A percentile compares a stretch with the other conserved stretches of the same genome.
phyloP scores from a whole-genome alignment of 805 yeast species.

The Metschnikowia lochheadii region DNA sequence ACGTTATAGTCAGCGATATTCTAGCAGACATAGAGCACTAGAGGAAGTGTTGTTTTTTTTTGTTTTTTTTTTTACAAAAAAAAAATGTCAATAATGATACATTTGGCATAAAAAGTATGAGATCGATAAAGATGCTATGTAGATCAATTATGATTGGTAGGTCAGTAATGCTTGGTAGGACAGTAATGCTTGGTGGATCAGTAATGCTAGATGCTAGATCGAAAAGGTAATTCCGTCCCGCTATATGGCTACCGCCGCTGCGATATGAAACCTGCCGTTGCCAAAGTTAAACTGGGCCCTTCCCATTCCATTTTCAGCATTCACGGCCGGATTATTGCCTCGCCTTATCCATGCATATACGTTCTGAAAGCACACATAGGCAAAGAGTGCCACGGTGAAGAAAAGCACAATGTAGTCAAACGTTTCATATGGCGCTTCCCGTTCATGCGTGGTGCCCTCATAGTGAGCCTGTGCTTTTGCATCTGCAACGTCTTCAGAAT shows the following conservation, averaged over 20 bases:
- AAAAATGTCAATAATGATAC: no score
- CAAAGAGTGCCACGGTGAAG: constrained; percentile 27
- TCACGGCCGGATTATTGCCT: constrained; percentile 11
- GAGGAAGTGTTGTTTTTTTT: not conserved
- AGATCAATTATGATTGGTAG: no score
- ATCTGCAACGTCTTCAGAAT: constrained; percentile 15
- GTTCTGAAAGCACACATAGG: constrained; percentile 26
- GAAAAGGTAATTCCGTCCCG: no score
- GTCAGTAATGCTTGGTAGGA: no score
- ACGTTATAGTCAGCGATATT: constrained; percentile 27
- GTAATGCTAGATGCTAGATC: no score
- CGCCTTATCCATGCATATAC: constrained; percentile 25
- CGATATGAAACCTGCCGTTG: constrained; percentile 6
- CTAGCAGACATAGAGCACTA: constrained; percentile 23
- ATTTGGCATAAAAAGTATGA: no score
- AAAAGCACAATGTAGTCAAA: constrained; percentile 35
- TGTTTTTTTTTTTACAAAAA: no score
- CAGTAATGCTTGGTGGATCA: no score
- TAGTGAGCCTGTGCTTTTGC: constrained; percentile 31
- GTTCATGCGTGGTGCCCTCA: constrained; percentile 25
- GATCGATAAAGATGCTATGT: no score
- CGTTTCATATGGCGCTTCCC: constrained; percentile 24
- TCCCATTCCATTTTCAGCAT: not conserved
- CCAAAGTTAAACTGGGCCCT: constrained; percentile 5
- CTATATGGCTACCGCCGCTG: constrained; percentile 34